Percentiles rank a stretch among this genome's conserved stretches.
phyloP scores from a whole-genome alignment of 768 basidiomycete genomes.

The Amanita fuliginea region DNA sequence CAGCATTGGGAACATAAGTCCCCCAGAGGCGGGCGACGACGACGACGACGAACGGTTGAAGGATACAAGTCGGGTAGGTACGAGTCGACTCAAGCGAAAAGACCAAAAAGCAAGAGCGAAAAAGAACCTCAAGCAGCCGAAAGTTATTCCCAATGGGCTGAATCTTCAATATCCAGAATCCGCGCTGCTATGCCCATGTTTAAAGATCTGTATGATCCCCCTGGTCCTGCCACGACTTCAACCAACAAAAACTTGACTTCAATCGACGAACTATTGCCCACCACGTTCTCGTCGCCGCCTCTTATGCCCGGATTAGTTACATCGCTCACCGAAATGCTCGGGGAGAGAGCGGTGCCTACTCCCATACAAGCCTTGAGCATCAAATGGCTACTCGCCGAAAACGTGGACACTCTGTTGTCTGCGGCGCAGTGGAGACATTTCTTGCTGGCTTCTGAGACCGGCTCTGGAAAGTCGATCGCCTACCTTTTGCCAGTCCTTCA shows the following conservation, averaged over 20 bases:
- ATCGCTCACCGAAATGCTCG: constrained; percentile 48
- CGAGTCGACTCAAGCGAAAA: not conserved
- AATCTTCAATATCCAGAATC: not conserved
- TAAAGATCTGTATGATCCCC: constrained; percentile 3
- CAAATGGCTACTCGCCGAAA: constrained; percentile 42
- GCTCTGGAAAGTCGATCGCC: constrained; percentile 86
- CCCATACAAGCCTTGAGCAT: constrained; percentile 72
- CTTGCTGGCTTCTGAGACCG: constrained; percentile 81
- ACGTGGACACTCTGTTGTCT: constrained; percentile 10
- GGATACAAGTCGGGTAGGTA: not conserved
- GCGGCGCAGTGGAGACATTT: constrained; percentile 29
- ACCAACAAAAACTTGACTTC: not conserved
- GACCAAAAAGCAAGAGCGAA: not conserved
- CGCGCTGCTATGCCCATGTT: constrained; percentile 2
- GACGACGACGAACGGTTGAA: not conserved
- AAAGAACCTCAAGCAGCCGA: not conserved
- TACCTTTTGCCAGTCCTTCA: constrained; percentile 82
- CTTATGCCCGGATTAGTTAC: constrained; percentile 54
- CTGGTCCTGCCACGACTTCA: not conserved
- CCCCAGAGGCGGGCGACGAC: not conserved
- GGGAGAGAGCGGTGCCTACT: constrained; percentile 47
- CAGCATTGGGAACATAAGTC: not conserved
- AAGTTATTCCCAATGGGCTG: not conserved
- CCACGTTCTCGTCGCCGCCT: constrained; percentile 55
- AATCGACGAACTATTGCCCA: constrained; percentile 13